A percentile compares a stretch with the other conserved stretches of the same genome.
phyloP scores from a whole-genome alignment of 2,329 filamentous ascomycete species.

The Phyllachora maydis region DNA sequence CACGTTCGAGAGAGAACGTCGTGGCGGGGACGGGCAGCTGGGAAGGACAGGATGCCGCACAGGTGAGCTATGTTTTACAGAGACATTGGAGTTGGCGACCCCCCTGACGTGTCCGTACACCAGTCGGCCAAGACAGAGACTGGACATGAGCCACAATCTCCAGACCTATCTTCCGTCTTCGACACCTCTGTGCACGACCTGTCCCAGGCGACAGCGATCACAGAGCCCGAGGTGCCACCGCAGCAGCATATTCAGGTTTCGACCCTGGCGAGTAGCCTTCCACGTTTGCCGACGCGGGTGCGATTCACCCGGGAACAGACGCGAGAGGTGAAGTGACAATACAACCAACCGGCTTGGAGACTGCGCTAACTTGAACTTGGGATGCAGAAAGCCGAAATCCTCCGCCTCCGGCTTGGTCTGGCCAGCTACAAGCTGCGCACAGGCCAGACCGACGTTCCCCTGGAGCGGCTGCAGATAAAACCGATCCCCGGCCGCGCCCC shows the following conservation, averaged over 20 bases:
- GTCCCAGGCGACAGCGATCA: conserved; percentile 25
- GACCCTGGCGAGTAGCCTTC: conserved; percentile 1
- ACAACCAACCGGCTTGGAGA: background rate
- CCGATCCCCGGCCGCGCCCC: conserved; percentile 9
- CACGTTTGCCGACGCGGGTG: conserved; percentile 1
- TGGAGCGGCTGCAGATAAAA: conserved; percentile 33
- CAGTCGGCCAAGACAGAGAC: conserved; percentile 1
- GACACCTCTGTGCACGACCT: conserved; percentile 24
- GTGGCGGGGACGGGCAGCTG: conserved; percentile 2
- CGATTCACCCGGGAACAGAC: conserved; percentile 28
- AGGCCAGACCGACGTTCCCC: conserved; percentile 45
- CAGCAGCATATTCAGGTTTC: conserved; percentile 3
- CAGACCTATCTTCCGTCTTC: conserved; percentile 26
- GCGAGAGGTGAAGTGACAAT: conserved; percentile 19
- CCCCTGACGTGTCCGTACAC: conserved; percentile 1
- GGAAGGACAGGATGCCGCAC: conserved; percentile 1
- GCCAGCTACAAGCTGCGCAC: conserved; percentile 60
- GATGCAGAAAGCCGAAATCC: conserved; percentile 37
- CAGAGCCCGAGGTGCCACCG: conserved; percentile 20
- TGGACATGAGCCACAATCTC: conserved; percentile 10
- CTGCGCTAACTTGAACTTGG: background rate
- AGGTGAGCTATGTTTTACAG: background rate
- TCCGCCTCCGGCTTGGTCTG: conserved; percentile 47
- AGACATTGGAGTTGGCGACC: background rate
- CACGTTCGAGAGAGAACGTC: conserved; percentile 1